Evolutionary conservation across 768 basidiomycete species (phyloP), one percentile per base, ranked within the genome.

Genomic region (Macrolepiota dolichaula): DNA sequence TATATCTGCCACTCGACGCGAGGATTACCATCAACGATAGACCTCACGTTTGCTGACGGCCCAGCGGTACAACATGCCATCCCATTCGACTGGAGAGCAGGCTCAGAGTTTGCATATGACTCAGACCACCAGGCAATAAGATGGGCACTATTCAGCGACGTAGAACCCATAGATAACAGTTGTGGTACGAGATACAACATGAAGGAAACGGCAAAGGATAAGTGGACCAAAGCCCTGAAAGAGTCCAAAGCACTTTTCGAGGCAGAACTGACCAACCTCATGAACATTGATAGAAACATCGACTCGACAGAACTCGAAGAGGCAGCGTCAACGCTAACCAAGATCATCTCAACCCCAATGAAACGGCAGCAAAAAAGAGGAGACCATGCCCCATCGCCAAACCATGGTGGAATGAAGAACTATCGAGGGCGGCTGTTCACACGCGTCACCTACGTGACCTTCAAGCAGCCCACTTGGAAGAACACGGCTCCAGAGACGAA

Each of bases 81-180:
- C 19, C 58, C 66, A 32, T 19, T 62, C 38, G 67, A 71, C 17
- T 71, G 68, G 68, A 57, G 59, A 1, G 58, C 69, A 6, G 56
- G 68, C 46, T 55, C 61, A 1, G 47, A 47, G 10, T 42, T 70
- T 0, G n/a, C 66, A 1, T 57, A 61, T 24, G 65, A 64, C 35
- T 69, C 70, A 0, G 38, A 70, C 62, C 66, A 71, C 55, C 52
- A 55, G 19, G 66, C 55, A 1, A 64, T 71, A 22, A 52, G 49
- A 54, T 71, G 65, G 55, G 51, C 47, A 4, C 63, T 68, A 10
- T 63, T 68, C 57, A 62, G 62, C 51, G 62, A 57, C 12, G 10
- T 37, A 13, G 27, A 46, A 12, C 64, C 64, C 49, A 57, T 71
- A 4, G 58, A 68, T 12, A 70, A 69, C 55, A 25, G 40, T 3